A percentile compares a stretch with the other conserved stretches of the same genome.
These are phyloP conservation scores for Neobulgaria alba DNA, from an alignment of 2,329 filamentous ascomycete species.

Conservation along the genomic window DNA sequence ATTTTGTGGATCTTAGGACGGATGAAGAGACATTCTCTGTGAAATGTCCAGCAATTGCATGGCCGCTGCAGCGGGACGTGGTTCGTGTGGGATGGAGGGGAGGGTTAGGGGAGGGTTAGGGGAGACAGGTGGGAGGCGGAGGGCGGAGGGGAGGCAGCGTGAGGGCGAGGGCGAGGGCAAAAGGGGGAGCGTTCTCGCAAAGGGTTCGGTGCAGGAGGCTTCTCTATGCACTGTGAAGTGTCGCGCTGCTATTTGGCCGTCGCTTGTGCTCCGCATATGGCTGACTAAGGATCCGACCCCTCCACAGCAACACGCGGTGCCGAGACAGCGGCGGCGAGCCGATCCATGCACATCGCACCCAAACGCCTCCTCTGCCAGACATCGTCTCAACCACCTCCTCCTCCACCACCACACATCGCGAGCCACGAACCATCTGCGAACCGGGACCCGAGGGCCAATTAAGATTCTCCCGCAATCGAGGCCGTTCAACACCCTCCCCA, in stretches of 20 bases:
- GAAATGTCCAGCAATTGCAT: constrained; percentile 18
- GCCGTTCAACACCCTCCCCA: background rate
- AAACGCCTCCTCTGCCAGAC: too few relatives aligned
- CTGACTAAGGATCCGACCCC: background rate
- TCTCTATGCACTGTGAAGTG: background rate
- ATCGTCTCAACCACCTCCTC: too few relatives aligned
- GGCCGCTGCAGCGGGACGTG: constrained; percentile 8
- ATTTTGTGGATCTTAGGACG: constrained; percentile 21
- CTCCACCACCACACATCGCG: too few relatives aligned
- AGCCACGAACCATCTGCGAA: too few relatives aligned
- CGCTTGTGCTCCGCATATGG: too few relatives aligned
- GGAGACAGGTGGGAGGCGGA: too few relatives aligned
- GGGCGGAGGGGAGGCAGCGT: too few relatives aligned
- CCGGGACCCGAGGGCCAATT: background rate
- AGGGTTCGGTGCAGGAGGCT: background rate
- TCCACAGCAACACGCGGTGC: background rate
- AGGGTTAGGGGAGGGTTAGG: background rate
- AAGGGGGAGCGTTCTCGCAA: background rate
- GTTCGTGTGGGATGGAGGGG: constrained; percentile 5
- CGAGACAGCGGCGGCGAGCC: too few relatives aligned
- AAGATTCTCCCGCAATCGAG: background rate
- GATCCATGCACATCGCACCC: too few relatives aligned
- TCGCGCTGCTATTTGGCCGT: too few relatives aligned
- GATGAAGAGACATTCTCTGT: constrained; percentile 18
- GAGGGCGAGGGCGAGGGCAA: background rate